Evolutionary conservation across 257 asterid genomes (phyloP).

Genomic region (Rehmannia glutinosa): DNA sequence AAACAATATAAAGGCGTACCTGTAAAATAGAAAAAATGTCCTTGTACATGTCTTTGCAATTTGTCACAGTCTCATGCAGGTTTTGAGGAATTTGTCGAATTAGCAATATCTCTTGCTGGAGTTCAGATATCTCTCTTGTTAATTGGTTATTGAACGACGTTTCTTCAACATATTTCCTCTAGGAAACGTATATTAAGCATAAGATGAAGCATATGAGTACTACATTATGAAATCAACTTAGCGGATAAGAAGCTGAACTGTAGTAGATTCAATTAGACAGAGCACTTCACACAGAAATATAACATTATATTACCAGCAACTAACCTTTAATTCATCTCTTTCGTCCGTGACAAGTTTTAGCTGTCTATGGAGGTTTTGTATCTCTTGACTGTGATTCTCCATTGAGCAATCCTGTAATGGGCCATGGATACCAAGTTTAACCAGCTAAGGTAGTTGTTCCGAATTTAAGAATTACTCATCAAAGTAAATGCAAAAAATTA

Average conservation of each 20-base stretch:
- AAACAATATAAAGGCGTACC: slow-evolving; percentile 36
- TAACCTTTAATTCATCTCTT: slow-evolving; percentile 80
- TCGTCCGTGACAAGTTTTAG: slow-evolving; percentile 57
- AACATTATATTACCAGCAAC: slow-evolving; percentile 13
- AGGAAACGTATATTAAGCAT: slow-evolving; percentile 28
- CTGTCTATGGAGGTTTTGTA: slow-evolving; percentile 57
- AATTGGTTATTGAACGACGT: slow-evolving; percentile 47
- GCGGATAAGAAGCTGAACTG: slow-evolving; percentile 1
- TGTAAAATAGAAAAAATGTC: slow-evolving; percentile 54
- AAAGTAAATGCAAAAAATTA: not conserved
- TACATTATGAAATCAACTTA: not conserved
- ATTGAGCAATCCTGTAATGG: slow-evolving; percentile 47
- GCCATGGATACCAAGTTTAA: not conserved
- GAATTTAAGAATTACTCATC: not conserved
- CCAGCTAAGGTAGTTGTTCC: not conserved
- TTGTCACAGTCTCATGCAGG: slow-evolving; percentile 47
- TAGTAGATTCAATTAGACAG: not conserved
- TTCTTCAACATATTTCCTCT: slow-evolving; percentile 58
- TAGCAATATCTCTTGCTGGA: slow-evolving; percentile 50
- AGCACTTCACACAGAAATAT: not conserved
- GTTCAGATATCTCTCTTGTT: slow-evolving; percentile 47
- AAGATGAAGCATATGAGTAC: slow-evolving; percentile 4
- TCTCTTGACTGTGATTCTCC: slow-evolving; percentile 59
- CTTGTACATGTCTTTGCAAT: slow-evolving; percentile 55
- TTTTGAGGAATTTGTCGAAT: slow-evolving; percentile 51